Percentiles rank a stretch among this genome's conserved stretches.
These are phyloP conservation scores for Bipolaris victoriae DNA, from an alignment of 2,329 filamentous ascomycete genomes.

Conservation along the genomic window DNA sequence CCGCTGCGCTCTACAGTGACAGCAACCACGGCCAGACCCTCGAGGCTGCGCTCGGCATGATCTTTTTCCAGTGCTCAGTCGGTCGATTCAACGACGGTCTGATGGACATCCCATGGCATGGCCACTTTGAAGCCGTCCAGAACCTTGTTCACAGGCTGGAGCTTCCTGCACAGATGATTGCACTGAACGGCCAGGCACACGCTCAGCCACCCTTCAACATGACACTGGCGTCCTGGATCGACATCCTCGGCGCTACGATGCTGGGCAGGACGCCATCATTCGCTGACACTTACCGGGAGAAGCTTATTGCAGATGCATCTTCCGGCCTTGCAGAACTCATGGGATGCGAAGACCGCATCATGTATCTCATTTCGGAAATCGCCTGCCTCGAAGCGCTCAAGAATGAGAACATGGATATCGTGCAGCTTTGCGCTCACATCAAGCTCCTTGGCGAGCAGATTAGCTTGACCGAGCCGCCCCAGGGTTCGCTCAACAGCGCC, in stretches of 20 bases:
- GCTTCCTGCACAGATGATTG: constrained; percentile 71
- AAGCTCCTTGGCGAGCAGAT: constrained; percentile 87
- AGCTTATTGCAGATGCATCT: constrained; percentile 71
- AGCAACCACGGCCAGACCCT: constrained; percentile 86
- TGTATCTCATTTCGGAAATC: constrained; percentile 98
- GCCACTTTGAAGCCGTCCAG: constrained; percentile 91
- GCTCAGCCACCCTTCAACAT: constrained; percentile 87
- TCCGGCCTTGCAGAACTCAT: constrained; percentile 90
- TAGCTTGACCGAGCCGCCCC: constrained; percentile 73
- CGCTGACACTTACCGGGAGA: constrained; percentile 93
- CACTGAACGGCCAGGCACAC: constrained; percentile 62
- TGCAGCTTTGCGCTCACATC: constrained; percentile 87
- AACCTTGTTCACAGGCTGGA: constrained; percentile 85
- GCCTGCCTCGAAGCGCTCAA: constrained; percentile 93
- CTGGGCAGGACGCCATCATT: constrained; percentile 83
- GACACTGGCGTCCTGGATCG: constrained; percentile 93
- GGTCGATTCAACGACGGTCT: constrained; percentile 83
- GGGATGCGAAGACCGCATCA: constrained; percentile 96
- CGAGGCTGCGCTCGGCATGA: constrained; percentile 91
- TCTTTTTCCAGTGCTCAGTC: constrained; percentile 94
- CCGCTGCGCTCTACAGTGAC: constrained; percentile 79
- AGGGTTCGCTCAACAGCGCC: constrained; percentile 56
- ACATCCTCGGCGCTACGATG: constrained; percentile 95
- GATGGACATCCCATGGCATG: constrained; percentile 93
- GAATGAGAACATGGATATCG: constrained; percentile 76